Percentiles rank a stretch among this genome's conserved stretches.
Conservation (phyloP, 2,329 filamentous ascomycete species). For the Penicillium sp. region DNA sequence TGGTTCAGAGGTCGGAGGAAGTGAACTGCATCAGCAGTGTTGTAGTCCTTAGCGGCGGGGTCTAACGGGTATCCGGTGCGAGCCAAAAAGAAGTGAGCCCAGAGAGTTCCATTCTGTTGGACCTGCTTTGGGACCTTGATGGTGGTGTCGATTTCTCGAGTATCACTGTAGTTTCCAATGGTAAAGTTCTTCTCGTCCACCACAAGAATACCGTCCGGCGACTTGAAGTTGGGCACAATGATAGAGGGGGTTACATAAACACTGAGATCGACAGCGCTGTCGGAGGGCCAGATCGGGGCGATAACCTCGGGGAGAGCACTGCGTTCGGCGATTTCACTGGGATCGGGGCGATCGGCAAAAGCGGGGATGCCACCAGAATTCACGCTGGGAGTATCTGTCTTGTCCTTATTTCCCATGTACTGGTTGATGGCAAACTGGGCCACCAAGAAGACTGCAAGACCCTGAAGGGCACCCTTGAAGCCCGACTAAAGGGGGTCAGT, state of each 20-base stretch:
- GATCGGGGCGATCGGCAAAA: conserved; percentile 63
- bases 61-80: conserved; percentile 74
- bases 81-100: conserved; percentile 89
- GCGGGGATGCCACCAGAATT: conserved; percentile 53
- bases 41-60: conserved; percentile 68
- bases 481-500: conserved; percentile 38
- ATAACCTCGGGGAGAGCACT: conserved; percentile 64
- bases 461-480: conserved; percentile 51
- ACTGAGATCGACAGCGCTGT: conserved; percentile 75
- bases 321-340: conserved; percentile 35
- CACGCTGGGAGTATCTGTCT: conserved; percentile 18
- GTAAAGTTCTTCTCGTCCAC: conserved; percentile 77
- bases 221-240: conserved; percentile 62
- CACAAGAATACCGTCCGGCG: conserved; percentile 67
- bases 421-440: conserved; percentile 58
- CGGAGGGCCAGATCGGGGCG: conserved; percentile 81
- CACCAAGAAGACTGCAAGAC: conserved; percentile 58
- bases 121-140: conserved; percentile 76
- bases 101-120: conserved; percentile 89
- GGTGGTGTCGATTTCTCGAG: conserved; percentile 70
- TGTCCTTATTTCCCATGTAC: conserved; percentile 48
- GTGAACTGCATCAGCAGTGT: conserved; percentile 73
- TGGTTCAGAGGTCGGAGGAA: conserved; percentile 84
- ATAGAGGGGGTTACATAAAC: conserved; percentile 80
- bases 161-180: conserved; percentile 75